Conservation (phyloP, 31 red algal genomes). For the Asparagopsis taxiformis region DNA sequence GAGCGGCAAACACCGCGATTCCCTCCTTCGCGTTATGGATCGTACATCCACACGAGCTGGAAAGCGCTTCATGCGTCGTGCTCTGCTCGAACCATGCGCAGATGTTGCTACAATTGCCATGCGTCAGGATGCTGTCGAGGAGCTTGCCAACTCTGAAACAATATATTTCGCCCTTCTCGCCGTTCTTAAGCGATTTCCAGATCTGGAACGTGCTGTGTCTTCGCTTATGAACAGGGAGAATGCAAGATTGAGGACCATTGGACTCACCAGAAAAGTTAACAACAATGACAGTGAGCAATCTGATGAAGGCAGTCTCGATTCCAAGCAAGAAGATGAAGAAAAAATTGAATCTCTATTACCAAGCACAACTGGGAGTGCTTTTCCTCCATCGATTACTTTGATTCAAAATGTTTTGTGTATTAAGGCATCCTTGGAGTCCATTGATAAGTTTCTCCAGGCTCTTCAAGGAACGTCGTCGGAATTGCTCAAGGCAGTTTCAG, state of each 20-base stretch:
- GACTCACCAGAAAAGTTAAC: neutral
- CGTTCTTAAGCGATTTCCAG: constrained; percentile 70
- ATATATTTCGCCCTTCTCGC: constrained; percentile 50
- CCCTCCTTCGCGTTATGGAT: constrained; percentile 64
- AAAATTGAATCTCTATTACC: neutral
- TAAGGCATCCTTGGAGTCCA: constrained; percentile 40
- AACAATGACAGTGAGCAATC: neutral
- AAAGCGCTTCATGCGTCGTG: constrained; percentile 59
- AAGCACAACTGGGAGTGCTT: neutral
- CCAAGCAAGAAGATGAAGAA: neutral
- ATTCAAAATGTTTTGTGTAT: constrained; percentile 60
- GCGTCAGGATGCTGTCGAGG: constrained; percentile 78
- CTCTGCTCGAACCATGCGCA: constrained; percentile 81
- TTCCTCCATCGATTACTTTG: constrained; percentile 41
- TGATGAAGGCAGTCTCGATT: constrained; percentile 8
- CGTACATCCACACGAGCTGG: constrained; percentile 68
- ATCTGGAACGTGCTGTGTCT: constrained; percentile 75
- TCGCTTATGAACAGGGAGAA: constrained; percentile 54
- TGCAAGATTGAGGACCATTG: constrained; percentile 19
- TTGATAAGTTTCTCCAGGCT: constrained; percentile 36
- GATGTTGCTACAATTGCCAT: constrained; percentile 66
- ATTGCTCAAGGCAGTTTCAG: constrained; percentile 38
- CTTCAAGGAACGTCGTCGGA: constrained; percentile 21
- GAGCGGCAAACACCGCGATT: neutral
- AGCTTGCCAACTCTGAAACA: constrained; percentile 51